Evolutionary conservation across 371 early-diverging fungal species (phyloP).

Genomic region (Mucor saturninus): DNA sequence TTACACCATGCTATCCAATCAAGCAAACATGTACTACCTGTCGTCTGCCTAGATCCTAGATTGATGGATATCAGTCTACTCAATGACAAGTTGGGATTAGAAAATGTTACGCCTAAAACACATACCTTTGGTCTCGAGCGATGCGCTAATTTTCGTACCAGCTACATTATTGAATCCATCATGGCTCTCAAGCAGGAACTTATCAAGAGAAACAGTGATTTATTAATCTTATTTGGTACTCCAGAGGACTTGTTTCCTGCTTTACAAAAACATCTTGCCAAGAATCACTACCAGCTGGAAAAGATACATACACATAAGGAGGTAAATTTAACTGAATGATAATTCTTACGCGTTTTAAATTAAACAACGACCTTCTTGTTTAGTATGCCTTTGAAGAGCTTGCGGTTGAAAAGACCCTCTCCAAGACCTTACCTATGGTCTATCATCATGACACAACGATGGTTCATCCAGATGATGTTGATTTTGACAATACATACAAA

Average conservation of each 20-base stretch:
- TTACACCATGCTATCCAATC: slow-evolving; percentile 14
- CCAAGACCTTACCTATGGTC: slow-evolving; percentile 5
- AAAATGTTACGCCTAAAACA: slow-evolving; percentile 25
- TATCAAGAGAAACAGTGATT: slow-evolving; percentile 11
- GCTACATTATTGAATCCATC: slow-evolving; percentile 30
- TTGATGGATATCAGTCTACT: slow-evolving; percentile 27
- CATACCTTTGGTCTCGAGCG: slow-evolving; percentile 36
- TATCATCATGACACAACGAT: slow-evolving; percentile 28
- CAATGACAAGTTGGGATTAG: neutral
- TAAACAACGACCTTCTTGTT: too few species aligned
- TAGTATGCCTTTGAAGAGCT: slow-evolving; percentile 43
- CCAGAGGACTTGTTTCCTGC: slow-evolving; percentile 31
- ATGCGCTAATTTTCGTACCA: slow-evolving; percentile 21
- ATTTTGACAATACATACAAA: slow-evolving; percentile 33
- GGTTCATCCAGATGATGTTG: slow-evolving; percentile 33
- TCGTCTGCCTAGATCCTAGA: slow-evolving; percentile 35
- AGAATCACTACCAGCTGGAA: slow-evolving; percentile 15
- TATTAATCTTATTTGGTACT: slow-evolving; percentile 30
- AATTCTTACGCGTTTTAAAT: neutral
- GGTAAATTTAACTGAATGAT: slow-evolving; percentile 13
- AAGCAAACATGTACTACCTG: slow-evolving; percentile 16
- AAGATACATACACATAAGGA: slow-evolving; percentile 35
- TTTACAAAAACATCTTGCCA: slow-evolving; percentile 15
- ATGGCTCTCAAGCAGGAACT: slow-evolving; percentile 27
- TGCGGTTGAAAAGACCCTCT: slow-evolving; percentile 24